phyloP scores from a whole-genome alignment of 306 rosid genomes.

The Malus fusca region DNA sequence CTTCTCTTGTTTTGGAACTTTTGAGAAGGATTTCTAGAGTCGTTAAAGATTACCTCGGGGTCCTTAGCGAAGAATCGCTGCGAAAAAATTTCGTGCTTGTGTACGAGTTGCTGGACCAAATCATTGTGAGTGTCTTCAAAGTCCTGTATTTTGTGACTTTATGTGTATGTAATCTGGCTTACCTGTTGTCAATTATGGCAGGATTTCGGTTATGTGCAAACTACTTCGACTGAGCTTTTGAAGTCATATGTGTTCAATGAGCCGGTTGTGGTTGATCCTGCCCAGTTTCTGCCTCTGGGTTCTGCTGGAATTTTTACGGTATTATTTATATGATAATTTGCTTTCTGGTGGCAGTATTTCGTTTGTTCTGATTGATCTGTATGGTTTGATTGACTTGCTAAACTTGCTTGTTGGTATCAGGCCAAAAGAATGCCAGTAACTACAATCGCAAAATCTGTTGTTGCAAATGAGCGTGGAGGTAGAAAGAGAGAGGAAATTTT shows the following conservation, averaged over 20 bases:
- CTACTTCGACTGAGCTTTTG: slow-evolving; percentile 90
- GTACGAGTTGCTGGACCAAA: slow-evolving; percentile 90
- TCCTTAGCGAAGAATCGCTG: slow-evolving; percentile 82
- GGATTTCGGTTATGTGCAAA: slow-evolving; percentile 94
- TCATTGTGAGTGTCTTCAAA: slow-evolving; percentile 48
- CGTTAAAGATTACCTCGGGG: slow-evolving; percentile 85
- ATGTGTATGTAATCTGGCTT: background rate
- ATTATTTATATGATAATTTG: slow-evolving; percentile 8
- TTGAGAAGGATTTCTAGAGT: slow-evolving; percentile 81
- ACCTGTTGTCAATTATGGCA: slow-evolving; percentile 22
- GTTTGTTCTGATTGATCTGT: background rate
- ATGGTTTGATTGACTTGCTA: slow-evolving; percentile 18
- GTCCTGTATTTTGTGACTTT: background rate
- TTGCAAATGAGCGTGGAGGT: slow-evolving; percentile 87
- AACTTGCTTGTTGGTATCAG: slow-evolving; percentile 44
- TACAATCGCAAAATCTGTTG: slow-evolving; percentile 79
- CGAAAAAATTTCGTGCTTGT: slow-evolving; percentile 91
- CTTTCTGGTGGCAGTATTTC: background rate
- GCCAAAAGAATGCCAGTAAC: slow-evolving; percentile 84
- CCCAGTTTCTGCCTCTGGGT: slow-evolving; percentile 61
- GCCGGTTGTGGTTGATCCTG: slow-evolving; percentile 65
- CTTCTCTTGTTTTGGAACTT: slow-evolving; percentile 83
- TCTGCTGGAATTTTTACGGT: slow-evolving; percentile 83
- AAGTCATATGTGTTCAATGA: slow-evolving; percentile 83
- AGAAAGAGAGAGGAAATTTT: slow-evolving; percentile 91